phyloP scores from a whole-genome alignment of 768 basidiomycete species.

The Termitomyces eurrhizus region DNA sequence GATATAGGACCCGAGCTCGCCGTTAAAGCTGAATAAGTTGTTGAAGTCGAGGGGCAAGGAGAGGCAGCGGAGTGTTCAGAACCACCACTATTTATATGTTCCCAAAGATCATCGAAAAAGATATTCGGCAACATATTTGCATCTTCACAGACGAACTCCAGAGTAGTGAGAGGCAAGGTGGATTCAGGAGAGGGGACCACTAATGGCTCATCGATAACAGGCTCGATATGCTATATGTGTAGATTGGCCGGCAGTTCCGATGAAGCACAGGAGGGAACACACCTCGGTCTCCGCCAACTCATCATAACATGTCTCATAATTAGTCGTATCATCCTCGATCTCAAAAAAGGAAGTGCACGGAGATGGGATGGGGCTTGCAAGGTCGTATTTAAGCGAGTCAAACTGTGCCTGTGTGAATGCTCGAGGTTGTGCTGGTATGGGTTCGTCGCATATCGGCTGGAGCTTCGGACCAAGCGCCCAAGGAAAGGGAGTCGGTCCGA shows the following conservation, averaged over 20 bases:
- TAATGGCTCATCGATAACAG: neutral
- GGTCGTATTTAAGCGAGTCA: conserved; percentile 10
- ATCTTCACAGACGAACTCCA: conserved; percentile 7
- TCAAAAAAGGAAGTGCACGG: conserved; percentile 15
- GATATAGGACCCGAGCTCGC: conserved; percentile 4
- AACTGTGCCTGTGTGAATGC: conserved; percentile 6
- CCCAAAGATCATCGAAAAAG: conserved; percentile 10
- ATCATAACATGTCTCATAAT: conserved; percentile 13
- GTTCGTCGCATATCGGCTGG: neutral
- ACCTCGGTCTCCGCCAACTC: conserved; percentile 12
- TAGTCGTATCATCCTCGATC: conserved; percentile 13
- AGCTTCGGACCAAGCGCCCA: conserved; percentile 11
- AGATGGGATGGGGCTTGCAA: conserved; percentile 11
- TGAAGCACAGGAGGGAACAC: neutral
- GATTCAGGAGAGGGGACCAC: neutral
- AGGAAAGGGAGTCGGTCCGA: conserved; percentile 6
- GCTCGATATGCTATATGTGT: neutral
- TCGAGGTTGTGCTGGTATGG: neutral
- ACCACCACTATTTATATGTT: neutral
- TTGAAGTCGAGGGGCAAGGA: conserved; percentile 7
- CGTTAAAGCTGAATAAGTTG: conserved; percentile 1
- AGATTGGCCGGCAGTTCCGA: neutral
- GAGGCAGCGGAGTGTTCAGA: neutral
- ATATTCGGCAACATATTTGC: conserved; percentile 5
- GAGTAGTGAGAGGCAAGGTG: neutral